Evolutionary conservation across 176 grass and related monocot species (phyloP).

Genomic region (Bonia amplexicaulis): DNA sequence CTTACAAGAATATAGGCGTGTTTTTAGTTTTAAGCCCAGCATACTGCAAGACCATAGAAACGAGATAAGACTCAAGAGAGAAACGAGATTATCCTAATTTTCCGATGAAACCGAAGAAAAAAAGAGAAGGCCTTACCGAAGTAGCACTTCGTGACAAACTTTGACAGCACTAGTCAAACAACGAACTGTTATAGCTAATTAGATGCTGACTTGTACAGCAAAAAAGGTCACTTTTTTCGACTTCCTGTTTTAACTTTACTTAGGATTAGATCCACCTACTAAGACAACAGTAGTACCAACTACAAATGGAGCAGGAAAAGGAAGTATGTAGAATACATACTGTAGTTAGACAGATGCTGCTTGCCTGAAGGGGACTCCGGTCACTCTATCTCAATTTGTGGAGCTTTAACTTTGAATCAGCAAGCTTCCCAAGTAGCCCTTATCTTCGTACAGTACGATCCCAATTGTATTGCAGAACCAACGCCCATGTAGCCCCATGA

Average conservation of each 20-base stretch:
- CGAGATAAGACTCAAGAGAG: neutral
- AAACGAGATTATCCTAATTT: neutral
- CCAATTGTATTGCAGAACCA: conserved; percentile 18
- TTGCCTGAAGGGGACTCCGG: conserved; percentile 13
- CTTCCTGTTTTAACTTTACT: neutral
- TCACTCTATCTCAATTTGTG: conserved; percentile 10
- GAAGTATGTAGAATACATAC: conserved; percentile 28
- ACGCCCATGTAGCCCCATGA: neutral
- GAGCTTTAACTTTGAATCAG: conserved; percentile 23
- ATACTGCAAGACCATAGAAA: neutral
- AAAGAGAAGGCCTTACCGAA: neutral
- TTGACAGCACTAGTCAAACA: conserved; percentile 13
- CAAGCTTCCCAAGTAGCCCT: conserved; percentile 20
- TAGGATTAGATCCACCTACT: conserved; percentile 6
- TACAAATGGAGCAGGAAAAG: conserved; percentile 19
- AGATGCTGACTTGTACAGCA: conserved; percentile 1
- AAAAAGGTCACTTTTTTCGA: neutral
- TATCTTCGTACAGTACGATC: conserved; percentile 40
- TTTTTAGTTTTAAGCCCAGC: neutral
- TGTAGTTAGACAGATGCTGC: conserved; percentile 27
- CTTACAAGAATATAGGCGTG: neutral
- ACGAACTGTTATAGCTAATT: conserved; percentile 18
- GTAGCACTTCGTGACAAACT: conserved; percentile 5
- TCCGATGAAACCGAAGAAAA: neutral
- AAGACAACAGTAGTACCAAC: conserved; percentile 10